Evolutionary conservation across 768 basidiomycete genomes (phyloP).

Genomic region (Hypholoma sublateritium): DNA sequence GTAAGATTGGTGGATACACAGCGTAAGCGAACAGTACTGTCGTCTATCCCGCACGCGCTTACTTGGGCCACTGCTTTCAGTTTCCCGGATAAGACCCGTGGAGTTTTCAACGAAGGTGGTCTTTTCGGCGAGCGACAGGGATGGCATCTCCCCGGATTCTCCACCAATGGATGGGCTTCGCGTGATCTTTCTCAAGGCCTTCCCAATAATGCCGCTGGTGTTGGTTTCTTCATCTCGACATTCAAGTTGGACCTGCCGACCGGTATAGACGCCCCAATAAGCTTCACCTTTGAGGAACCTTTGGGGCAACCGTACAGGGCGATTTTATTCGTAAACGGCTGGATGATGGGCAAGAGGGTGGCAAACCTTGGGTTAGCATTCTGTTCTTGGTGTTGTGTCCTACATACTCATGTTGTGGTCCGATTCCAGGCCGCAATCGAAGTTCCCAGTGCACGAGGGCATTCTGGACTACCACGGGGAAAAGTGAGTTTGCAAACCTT

Average conservation of each 20-base stretch:
- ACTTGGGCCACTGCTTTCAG: constrained; percentile 32
- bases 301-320: constrained; percentile 68
- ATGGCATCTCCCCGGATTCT: constrained; percentile 75
- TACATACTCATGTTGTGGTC: not conserved
- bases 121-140: constrained; percentile 68
- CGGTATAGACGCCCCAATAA: constrained; percentile 66
- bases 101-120: constrained; percentile 73
- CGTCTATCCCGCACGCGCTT: not conserved
- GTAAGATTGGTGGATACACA: constrained; percentile 71
- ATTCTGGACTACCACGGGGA: constrained; percentile 71
- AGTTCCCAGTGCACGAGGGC: constrained; percentile 83
- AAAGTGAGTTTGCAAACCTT: constrained; percentile 48
- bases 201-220: constrained; percentile 57
- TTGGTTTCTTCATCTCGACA: constrained; percentile 81
- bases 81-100: constrained; percentile 69
- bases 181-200: constrained; percentile 61
- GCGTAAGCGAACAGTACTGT: constrained; percentile 36
- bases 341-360: constrained; percentile 87
- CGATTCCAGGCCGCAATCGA: constrained; percentile 61
- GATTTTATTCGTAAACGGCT: constrained; percentile 79
- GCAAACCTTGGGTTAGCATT: constrained; percentile 60
- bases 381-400: not conserved
- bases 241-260: constrained; percentile 61
- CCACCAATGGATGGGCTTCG: constrained; percentile 57
- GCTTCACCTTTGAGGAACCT: constrained; percentile 67